Percentiles rank a stretch among this genome's conserved stretches.
These are phyloP conservation scores for Arthromyces matolae DNA, from an alignment of 768 basidiomycete species.

Conservation along the genomic window DNA sequence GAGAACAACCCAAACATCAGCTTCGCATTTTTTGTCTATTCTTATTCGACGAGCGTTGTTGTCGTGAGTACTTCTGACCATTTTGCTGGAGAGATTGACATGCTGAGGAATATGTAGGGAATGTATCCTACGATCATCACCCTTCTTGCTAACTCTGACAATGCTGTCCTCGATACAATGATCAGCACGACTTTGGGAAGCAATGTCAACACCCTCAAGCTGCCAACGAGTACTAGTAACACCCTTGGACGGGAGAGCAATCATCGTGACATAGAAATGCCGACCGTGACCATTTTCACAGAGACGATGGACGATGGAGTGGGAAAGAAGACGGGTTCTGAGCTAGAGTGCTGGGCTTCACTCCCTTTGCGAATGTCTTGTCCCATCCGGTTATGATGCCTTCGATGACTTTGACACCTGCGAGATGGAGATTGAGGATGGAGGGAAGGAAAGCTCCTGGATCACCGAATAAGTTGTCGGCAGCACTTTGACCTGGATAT, in stretches of 20 bases:
- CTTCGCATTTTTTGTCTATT: constrained; percentile 5
- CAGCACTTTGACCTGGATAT: constrained; percentile 8
- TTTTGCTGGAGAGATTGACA: neutral
- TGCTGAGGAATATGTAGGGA: neutral
- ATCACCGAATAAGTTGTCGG: constrained; percentile 8
- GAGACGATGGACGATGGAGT: no score
- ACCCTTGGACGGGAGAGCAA: no score
- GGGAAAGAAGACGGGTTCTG: no score
- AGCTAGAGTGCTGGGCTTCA: constrained; percentile 8
- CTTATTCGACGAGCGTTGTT: constrained; percentile 9
- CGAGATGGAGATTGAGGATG: constrained; percentile 11
- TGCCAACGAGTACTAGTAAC: no score
- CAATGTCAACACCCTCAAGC: no score
- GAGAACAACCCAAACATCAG: neutral
- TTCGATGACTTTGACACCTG: constrained; percentile 11
- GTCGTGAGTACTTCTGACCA: constrained; percentile 4
- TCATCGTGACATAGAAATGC: no score
- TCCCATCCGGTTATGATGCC: constrained; percentile 8
- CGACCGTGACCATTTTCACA: no score
- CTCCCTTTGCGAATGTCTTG: constrained; percentile 4
- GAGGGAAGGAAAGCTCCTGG: constrained; percentile 11
- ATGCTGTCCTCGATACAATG: no score
- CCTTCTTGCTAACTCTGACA: constrained; percentile 1
- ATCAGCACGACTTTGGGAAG: no score
- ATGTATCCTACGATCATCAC: constrained; percentile 6